Conservation (phyloP, 2,329 filamentous ascomycete genomes). For the Epichloe festucae region DNA sequence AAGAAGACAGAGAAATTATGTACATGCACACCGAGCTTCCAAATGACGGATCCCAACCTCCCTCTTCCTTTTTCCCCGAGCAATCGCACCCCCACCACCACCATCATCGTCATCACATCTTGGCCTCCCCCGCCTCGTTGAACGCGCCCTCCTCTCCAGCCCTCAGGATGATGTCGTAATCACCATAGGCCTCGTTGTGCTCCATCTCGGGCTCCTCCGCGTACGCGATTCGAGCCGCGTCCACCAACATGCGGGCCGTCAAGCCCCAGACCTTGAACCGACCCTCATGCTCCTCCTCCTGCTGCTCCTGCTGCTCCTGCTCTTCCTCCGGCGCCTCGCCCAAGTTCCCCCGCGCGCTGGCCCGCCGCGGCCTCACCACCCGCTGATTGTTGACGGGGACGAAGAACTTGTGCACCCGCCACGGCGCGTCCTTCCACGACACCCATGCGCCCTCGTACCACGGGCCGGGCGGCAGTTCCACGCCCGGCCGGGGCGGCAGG, state of each 20-base stretch:
- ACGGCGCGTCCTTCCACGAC: conserved; percentile 63
- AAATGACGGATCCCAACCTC: not conserved
- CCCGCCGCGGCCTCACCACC: conserved; percentile 45
- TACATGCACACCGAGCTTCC: not conserved
- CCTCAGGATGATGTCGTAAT: conserved; percentile 35
- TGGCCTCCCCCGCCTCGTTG: conserved; percentile 23
- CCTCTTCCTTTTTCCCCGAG: too few species aligned
- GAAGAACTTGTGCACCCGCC: conserved; percentile 85
- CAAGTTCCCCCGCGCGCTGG: conserved; percentile 30
- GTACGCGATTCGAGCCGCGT: conserved; percentile 77
- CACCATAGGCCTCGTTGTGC: conserved; percentile 41
- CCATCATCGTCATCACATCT: too few species aligned
- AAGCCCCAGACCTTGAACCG: conserved; percentile 87
- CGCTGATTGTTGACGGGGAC: conserved; percentile 64
- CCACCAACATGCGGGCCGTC: conserved; percentile 83
- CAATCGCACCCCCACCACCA: too few species aligned
- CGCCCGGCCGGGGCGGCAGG: conserved; percentile 29
- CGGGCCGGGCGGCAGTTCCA: conserved; percentile 35
- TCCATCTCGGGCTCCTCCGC: conserved; percentile 75
- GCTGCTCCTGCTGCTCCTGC: conserved; percentile 25
- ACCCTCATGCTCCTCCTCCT: conserved; percentile 28
- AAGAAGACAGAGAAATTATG: not conserved
- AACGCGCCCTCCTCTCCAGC: conserved; percentile 33
- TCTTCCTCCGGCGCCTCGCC: conserved; percentile 33
- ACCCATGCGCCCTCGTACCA: conserved; percentile 86